Evolutionary conservation across 148 eudicot species (phyloP).

Genomic region (Tetragonia tetragonoides): DNA sequence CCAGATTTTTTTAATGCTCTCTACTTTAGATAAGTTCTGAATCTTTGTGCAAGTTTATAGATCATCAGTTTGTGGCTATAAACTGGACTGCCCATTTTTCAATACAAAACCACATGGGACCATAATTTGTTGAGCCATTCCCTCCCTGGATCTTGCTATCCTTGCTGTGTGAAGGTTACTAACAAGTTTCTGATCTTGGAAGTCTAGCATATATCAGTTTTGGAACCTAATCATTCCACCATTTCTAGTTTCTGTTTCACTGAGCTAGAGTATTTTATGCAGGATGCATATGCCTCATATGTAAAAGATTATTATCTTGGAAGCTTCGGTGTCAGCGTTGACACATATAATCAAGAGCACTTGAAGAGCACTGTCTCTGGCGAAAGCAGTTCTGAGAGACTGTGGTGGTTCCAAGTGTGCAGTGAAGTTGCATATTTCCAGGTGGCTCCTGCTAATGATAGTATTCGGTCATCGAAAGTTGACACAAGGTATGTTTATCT

Average conservation of each 20-base stretch:
- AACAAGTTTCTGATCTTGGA: not conserved
- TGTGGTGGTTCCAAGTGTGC: conserved; percentile 99
- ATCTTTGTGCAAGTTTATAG: not conserved
- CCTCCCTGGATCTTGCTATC: not conserved
- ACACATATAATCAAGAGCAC: conserved; percentile 66
- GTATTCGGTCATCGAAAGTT: conserved; percentile 82
- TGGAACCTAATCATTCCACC: not conserved
- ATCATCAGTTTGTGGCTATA: not conserved
- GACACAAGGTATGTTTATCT: conserved; percentile 51
- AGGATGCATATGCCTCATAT: conserved; percentile 88
- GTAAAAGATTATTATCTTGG: conserved; percentile 60
- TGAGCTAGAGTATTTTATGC: conserved; percentile 24
- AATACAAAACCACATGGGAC: not conserved
- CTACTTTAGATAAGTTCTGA: not conserved
- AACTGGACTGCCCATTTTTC: not conserved
- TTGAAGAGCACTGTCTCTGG: conserved; percentile 53
- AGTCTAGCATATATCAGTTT: not conserved
- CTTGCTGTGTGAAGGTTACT: not conserved
- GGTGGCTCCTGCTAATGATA: conserved; percentile 88
- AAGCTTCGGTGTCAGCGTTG: conserved; percentile 53
- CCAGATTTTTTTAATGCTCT: not conserved
- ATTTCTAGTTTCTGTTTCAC: not conserved
- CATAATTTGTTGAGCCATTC: not conserved
- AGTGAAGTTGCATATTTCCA: conserved; percentile 99
- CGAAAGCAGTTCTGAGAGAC: conserved; percentile 52